A percentile compares a stretch with the other conserved stretches of the same genome.
Conservation (phyloP, 495 filamentous ascomycete species). For the Melanomma pulvis-pyrius region DNA sequence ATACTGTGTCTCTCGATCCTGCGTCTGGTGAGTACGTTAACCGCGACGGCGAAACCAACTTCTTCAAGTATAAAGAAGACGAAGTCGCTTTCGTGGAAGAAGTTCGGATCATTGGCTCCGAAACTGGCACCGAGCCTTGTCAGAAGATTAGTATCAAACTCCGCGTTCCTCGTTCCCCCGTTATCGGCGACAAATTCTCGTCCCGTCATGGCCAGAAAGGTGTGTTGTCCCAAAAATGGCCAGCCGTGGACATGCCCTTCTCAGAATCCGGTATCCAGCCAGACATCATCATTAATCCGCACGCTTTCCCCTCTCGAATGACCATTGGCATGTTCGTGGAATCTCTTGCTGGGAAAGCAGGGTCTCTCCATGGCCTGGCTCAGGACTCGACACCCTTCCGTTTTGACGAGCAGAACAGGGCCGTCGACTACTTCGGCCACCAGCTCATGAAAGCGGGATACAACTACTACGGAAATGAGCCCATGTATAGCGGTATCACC, state of each 20-base stretch:
- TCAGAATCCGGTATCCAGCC: slow-evolving; percentile 96
- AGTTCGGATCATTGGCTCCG: slow-evolving; percentile 82
- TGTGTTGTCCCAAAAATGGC: slow-evolving; percentile 97
- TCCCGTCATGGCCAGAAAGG: slow-evolving; percentile 98
- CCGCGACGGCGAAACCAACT: slow-evolving; percentile 76
- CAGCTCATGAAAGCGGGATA: slow-evolving; percentile 92
- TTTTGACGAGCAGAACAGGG: slow-evolving; percentile 90
- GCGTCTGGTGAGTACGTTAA: slow-evolving; percentile 60
- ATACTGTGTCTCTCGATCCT: slow-evolving; percentile 81
- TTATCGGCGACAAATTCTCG: slow-evolving; percentile 98
- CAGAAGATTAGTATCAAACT: slow-evolving; percentile 90
- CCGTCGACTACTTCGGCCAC: slow-evolving; percentile 92
- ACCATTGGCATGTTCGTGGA: slow-evolving; percentile 99
- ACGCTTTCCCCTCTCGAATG: slow-evolving; percentile 99
- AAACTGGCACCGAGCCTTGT: slow-evolving; percentile 76
- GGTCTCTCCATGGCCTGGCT: slow-evolving; percentile 87
- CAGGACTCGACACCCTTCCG: slow-evolving; percentile 95
- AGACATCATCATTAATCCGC: slow-evolving; percentile 97
- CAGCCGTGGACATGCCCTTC: slow-evolving; percentile 92
- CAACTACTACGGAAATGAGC: slow-evolving; percentile 98
- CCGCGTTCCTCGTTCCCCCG: slow-evolving; percentile 82
- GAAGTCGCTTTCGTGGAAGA: slow-evolving; percentile 90
- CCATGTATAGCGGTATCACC: slow-evolving; percentile 95
- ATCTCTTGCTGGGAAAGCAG: slow-evolving; percentile 92
- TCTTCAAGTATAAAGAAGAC: slow-evolving; percentile 86